Conservation (phyloP, 305 asterid species). For the Euphrasia arctica region DNA sequence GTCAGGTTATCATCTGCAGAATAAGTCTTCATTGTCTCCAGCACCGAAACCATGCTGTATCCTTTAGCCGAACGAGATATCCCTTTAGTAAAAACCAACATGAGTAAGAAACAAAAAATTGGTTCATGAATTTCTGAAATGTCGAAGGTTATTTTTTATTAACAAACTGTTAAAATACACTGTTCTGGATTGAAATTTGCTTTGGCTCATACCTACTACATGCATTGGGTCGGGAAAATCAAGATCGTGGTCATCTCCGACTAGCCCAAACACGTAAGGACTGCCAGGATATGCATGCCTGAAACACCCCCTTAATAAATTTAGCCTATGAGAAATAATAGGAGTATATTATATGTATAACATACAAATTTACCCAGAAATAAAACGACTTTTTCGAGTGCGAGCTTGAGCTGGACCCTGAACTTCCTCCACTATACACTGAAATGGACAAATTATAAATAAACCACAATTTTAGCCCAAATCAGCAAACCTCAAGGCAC, state of each 20-base stretch:
- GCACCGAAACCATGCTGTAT: slow-evolving; percentile 71
- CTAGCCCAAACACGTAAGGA: slow-evolving; percentile 97
- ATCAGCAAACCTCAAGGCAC: slow-evolving; percentile 24
- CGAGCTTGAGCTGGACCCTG: slow-evolving; percentile 99
- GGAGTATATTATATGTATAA: not conserved
- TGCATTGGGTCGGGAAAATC: slow-evolving; percentile 99
- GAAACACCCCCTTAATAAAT: slow-evolving; percentile 28
- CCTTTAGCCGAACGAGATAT: slow-evolving; percentile 97
- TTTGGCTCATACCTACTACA: slow-evolving; percentile 65
- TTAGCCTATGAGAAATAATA: not conserved
- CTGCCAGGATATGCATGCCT: slow-evolving; percentile 99
- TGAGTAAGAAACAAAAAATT: slow-evolving; percentile 10
- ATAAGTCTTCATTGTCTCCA: slow-evolving; percentile 95
- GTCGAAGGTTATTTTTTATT: not conserved
- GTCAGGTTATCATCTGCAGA: slow-evolving; percentile 89
- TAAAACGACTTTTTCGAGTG: slow-evolving; percentile 91
- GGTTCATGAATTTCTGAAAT: slow-evolving; percentile 13
- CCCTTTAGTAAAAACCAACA: slow-evolving; percentile 43
- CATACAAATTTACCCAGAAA: slow-evolving; percentile 71
- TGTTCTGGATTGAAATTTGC: slow-evolving; percentile 8
- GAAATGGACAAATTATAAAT: slow-evolving; percentile 14
- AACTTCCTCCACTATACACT: slow-evolving; percentile 99
- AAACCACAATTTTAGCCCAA: slow-evolving; percentile 16
- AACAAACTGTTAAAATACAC: slow-evolving; percentile 8
- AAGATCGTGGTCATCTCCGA: slow-evolving; percentile 84